These are phyloP conservation scores for Suillus brevipes DNA, from an alignment of 768 basidiomycete species.

Conservation along the genomic window DNA sequence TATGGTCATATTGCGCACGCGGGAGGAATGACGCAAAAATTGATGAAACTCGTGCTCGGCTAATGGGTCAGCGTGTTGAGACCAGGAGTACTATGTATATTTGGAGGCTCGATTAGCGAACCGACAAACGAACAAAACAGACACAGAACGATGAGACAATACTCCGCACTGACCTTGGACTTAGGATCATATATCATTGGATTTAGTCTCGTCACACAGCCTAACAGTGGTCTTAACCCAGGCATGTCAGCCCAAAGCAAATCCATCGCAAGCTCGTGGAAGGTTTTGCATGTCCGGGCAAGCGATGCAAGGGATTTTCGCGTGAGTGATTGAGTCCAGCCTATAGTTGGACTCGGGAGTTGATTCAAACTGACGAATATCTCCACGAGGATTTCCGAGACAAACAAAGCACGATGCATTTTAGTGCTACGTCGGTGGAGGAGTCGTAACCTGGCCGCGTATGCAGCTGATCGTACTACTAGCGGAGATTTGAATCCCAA, in stretches of 20 bases:
- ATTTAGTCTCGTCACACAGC: conserved; percentile 1
- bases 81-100: not conserved
- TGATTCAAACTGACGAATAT: not conserved
- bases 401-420: not conserved
- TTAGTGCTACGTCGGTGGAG: not conserved
- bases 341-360: not conserved
- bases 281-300: conserved; percentile 9
- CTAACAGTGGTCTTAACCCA: not conserved
- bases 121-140: not conserved
- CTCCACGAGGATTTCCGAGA: not conserved
- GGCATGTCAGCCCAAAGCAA: conserved; percentile 1
- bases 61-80: not conserved
- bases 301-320: not conserved
- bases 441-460: not conserved
- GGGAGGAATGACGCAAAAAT: not conserved
- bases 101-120: not conserved
- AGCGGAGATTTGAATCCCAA: not conserved
- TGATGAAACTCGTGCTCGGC: not conserved
- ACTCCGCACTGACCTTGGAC: not conserved
- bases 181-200: not conserved
- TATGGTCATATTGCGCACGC: not conserved
- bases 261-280: conserved; percentile 7
- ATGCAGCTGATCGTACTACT: not conserved
- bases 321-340: not conserved
- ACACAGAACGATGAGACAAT: not conserved